Conservation (phyloP, 108 stramenopile species). For the Stephanodiscus triporus region DNA sequence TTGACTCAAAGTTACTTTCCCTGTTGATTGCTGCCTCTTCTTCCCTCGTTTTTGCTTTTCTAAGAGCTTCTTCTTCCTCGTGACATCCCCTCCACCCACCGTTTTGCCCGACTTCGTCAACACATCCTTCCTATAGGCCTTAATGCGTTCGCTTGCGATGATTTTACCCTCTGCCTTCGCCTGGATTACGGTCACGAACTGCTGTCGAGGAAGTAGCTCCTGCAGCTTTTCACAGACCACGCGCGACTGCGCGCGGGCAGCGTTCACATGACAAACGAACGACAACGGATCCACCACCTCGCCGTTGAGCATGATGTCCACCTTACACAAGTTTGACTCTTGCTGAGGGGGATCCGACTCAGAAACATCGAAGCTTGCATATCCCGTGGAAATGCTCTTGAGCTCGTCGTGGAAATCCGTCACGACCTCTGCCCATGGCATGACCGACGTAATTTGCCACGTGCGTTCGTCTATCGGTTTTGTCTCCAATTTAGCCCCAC, state of each 20-base stretch:
- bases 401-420: conserved; percentile 86
- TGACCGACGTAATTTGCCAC: conserved; percentile 79
- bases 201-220: conserved; percentile 93
- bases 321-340: conserved; percentile 86
- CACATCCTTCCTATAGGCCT: conserved; percentile 97
- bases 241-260: conserved; percentile 76
- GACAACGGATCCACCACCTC: conserved; percentile 92
- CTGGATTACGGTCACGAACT: conserved; percentile 98
- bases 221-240: conserved; percentile 91
- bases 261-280: conserved; percentile 89
- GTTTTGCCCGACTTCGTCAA: conserved; percentile 91
- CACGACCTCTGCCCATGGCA: conserved; percentile 94
- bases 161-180: conserved; percentile 92
- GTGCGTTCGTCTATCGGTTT: conserved; percentile 83
- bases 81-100: conserved; percentile 96
- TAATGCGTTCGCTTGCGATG: conserved; percentile 83
- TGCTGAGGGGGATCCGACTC: conserved; percentile 71
- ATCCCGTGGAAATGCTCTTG: conserved; percentile 80
- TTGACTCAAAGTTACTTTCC: conserved; percentile 93
- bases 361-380: conserved; percentile 75
- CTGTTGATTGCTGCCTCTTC: conserved; percentile 93
- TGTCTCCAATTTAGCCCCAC: conserved; percentile 71
- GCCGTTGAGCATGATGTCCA: conserved; percentile 94
- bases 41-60: conserved; percentile 99
- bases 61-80: conserved; percentile 96